Evolutionary conservation across 177 flowering plant genomes (phyloP), one percentile per base, ranked within the genome.

Genomic region (Tripterygium wilfordii): DNA sequence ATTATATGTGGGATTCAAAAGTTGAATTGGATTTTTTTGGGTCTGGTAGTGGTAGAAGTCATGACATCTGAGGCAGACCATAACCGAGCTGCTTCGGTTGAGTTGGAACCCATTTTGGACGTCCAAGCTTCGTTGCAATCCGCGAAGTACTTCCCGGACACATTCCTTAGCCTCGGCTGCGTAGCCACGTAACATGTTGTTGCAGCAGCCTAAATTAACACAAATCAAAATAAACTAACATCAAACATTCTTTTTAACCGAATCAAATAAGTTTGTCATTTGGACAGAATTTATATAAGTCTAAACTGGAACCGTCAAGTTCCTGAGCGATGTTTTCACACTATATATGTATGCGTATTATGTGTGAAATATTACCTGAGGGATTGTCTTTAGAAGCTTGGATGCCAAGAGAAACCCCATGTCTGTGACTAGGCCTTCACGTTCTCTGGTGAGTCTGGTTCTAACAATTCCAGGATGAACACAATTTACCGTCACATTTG

Each of bases 381-480:
- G 83, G 38, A 87, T 85, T 8, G 96, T 75, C 68, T 94, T 94
- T 58, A 87, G 32, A 26, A 94, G 74, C 75, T 81, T 89, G 24
- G 96, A 94, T 18, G 95, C 64, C 62, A 83, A 36, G 65, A 94
- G 80, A 58, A 89, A 94, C 0, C 61, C 77, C 43, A 82, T 59
- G 78, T 94, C 96, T 30, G 99, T 89, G 23, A 76, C 24, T 15
- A 86, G n/a, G 49, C 97, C 96, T 70, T 92, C 96, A 27, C 90
- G 80, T 26, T 94, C 97, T 65, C 97, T 73, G n/a, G 95, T 94
- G 53, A 94, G 95, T 32, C 90, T 58, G 37, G 99, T 94, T 57
- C 87, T 63, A 12, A 85, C 97, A 5, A 94, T 62, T 4, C 99
- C 99, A 2, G 99, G 99, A 72, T 94, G 95, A 28, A 94, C 92